phyloP scores from a whole-genome alignment of 2,329 filamentous ascomycete species.

The Neocatenulostroma microsporum region DNA sequence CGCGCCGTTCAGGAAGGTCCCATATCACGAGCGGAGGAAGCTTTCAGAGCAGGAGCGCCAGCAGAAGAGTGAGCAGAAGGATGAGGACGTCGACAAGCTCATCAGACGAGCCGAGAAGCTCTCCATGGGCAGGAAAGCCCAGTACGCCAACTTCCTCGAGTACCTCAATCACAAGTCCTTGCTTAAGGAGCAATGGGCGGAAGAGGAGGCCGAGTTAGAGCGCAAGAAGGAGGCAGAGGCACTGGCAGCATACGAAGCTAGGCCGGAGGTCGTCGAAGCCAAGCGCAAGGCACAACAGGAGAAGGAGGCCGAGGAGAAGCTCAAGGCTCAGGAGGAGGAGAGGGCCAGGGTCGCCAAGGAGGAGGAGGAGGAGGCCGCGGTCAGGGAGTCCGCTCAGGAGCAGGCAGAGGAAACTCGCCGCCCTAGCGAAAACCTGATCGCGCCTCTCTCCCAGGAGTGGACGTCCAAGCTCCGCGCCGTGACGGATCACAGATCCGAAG shows the following conservation, averaged over 20 bases:
- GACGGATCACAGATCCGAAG: constrained; percentile 18
- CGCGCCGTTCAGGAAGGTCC: too few species aligned
- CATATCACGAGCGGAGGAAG: too few species aligned
- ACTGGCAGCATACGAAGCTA: not conserved
- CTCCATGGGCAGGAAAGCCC: not conserved
- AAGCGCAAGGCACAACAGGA: not conserved
- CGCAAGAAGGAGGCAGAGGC: not conserved
- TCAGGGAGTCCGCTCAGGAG: not conserved
- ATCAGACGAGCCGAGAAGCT: too few species aligned
- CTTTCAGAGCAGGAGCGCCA: too few species aligned
- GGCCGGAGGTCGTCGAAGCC: not conserved
- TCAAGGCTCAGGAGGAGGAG: constrained; percentile 6
- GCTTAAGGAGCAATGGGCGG: not conserved
- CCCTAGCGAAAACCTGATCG: constrained; percentile 15
- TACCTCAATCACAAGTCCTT: too few species aligned
- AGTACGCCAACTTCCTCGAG: not conserved
- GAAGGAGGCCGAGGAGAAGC: not conserved
- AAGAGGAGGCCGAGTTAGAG: not conserved
- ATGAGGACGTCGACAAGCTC: too few species aligned
- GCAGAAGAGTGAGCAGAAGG: too few species aligned
- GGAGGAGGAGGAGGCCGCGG: constrained; percentile 3
- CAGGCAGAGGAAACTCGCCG: constrained; percentile 4
- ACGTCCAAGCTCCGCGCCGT: constrained; percentile 30
- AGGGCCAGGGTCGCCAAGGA: constrained; percentile 1
- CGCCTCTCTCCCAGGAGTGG: constrained; percentile 34